Percentiles rank a stretch among this genome's conserved stretches.
Evolutionary conservation across 2,329 filamentous ascomycete genomes (phyloP).

Genomic region (Graphilbum ipis-grandicollis): DNA sequence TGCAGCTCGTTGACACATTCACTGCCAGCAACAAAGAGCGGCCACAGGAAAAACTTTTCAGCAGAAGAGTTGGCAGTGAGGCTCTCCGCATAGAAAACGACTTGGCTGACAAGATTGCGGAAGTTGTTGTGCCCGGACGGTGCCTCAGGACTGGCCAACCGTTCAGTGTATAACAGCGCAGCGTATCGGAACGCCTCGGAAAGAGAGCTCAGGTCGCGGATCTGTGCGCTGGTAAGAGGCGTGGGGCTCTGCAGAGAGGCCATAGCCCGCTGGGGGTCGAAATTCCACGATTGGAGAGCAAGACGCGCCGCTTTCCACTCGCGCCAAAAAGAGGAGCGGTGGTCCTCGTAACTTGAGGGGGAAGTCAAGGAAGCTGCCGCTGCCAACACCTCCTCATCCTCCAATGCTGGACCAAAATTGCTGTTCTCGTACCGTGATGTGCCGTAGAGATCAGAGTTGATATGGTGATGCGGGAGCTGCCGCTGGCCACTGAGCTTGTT

Average conservation of each 20-base stretch:
- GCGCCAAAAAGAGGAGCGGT: conserved; percentile 55
- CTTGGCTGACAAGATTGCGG: conserved; percentile 65
- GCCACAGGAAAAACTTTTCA: conserved; percentile 87
- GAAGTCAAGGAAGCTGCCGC: conserved; percentile 19
- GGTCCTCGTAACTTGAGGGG: conserved; percentile 35
- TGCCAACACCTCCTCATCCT: conserved; percentile 34
- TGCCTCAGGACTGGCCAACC: conserved; percentile 59
- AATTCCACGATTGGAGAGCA: conserved; percentile 66
- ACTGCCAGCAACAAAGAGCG: conserved; percentile 75
- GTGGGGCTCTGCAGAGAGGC: conserved; percentile 16
- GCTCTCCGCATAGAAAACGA: conserved; percentile 67
- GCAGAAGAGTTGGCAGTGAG: conserved; percentile 55
- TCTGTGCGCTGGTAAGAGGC: conserved; percentile 38
- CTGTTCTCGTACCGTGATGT: neutral
- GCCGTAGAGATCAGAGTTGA: conserved; percentile 25
- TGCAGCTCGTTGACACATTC: conserved; percentile 74
- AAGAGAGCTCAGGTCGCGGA: conserved; percentile 61
- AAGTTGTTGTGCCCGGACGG: conserved; percentile 62
- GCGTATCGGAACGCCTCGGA: conserved; percentile 84
- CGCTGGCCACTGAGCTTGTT: conserved; percentile 16
- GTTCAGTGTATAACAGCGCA: conserved; percentile 76
- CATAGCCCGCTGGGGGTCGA: conserved; percentile 37
- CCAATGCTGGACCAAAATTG: conserved; percentile 39
- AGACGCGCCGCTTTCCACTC: conserved; percentile 72
- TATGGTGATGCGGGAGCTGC: conserved; percentile 17